phyloP scores from a whole-genome alignment of 371 early-diverging fungal genomes.

The Lichtheimia ramosa region DNA sequence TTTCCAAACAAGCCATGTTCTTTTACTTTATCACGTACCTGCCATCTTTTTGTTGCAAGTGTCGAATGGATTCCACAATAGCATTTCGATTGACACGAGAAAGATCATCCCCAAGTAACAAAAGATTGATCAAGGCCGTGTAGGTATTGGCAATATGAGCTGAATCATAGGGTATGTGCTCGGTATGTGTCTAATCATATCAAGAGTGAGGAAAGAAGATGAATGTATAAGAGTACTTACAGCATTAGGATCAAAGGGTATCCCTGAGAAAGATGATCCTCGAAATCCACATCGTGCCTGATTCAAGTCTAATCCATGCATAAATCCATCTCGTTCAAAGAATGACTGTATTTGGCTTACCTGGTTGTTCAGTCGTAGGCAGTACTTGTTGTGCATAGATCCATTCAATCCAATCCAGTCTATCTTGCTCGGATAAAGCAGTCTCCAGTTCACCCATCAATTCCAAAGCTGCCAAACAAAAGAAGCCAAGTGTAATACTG shows the following conservation, averaged over 20 bases:
- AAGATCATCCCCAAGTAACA: constrained; percentile 89
- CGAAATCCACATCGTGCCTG: constrained; percentile 62
- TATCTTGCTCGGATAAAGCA: constrained; percentile 49
- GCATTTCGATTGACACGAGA: constrained; percentile 76
- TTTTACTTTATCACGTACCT: constrained; percentile 46
- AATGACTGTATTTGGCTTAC: neutral
- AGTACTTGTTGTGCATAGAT: constrained; percentile 90
- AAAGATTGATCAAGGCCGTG: constrained; percentile 77
- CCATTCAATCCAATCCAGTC: constrained; percentile 88
- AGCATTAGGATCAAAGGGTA: constrained; percentile 47
- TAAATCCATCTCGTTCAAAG: neutral
- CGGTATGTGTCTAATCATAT: constrained; percentile 19
- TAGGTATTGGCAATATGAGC: constrained; percentile 92
- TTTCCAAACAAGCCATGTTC: neutral
- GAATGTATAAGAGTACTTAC: constrained; percentile 24
- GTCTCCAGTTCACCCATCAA: constrained; percentile 70
- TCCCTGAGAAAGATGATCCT: constrained; percentile 70
- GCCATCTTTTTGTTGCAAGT: constrained; percentile 77
- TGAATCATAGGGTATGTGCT: constrained; percentile 50
- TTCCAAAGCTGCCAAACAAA: constrained; percentile 79
- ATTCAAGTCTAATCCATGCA: constrained; percentile 22
- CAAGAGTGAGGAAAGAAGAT: neutral
- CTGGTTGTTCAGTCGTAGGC: neutral
- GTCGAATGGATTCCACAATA: constrained; percentile 56
- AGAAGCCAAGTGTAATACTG: constrained; percentile 87